Conservation (phyloP, 257 asterid genomes). For the Perilla frutescens region DNA sequence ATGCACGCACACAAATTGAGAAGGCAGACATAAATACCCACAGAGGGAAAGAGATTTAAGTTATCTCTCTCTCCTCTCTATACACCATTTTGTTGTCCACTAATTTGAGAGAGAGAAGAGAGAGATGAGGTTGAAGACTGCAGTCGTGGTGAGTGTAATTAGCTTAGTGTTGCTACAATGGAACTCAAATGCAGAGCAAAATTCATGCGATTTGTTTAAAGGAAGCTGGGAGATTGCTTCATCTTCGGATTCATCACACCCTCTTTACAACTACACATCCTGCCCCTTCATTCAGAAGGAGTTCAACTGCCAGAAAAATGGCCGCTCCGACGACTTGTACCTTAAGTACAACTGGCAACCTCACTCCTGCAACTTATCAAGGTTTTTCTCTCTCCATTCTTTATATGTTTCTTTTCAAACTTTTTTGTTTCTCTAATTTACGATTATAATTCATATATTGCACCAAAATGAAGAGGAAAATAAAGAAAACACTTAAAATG, state of each 20-base stretch:
- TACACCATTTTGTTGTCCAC: not conserved
- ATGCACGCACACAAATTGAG: not conserved
- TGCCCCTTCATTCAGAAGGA: slow-evolving; percentile 86
- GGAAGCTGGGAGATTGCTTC: slow-evolving; percentile 67
- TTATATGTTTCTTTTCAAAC: not conserved
- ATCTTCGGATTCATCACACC: slow-evolving; percentile 30
- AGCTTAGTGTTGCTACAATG: slow-evolving; percentile 22
- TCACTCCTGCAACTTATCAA: slow-evolving; percentile 54
- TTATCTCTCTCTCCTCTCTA: slow-evolving; percentile 9
- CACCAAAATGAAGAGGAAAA: not conserved
- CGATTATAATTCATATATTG: not conserved
- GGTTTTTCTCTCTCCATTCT: slow-evolving; percentile 37
- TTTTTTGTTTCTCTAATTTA: not conserved
- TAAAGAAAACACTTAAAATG: not conserved
- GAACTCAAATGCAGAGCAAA: slow-evolving; percentile 38
- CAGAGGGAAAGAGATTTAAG: not conserved
- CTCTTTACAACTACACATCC: slow-evolving; percentile 58
- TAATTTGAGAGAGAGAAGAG: slow-evolving; percentile 8
- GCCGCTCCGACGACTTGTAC: slow-evolving; percentile 71
- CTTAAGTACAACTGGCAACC: slow-evolving; percentile 81
- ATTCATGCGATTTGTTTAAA: slow-evolving; percentile 52
- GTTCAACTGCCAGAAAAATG: slow-evolving; percentile 73
- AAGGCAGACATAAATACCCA: slow-evolving; percentile 4
- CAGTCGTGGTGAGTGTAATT: slow-evolving; percentile 9
- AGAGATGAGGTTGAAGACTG: slow-evolving; percentile 35